Base-by-base conservation (phyloP, 2,329 filamentous ascomycete species). In the Nemania bipapillata region DNA sequence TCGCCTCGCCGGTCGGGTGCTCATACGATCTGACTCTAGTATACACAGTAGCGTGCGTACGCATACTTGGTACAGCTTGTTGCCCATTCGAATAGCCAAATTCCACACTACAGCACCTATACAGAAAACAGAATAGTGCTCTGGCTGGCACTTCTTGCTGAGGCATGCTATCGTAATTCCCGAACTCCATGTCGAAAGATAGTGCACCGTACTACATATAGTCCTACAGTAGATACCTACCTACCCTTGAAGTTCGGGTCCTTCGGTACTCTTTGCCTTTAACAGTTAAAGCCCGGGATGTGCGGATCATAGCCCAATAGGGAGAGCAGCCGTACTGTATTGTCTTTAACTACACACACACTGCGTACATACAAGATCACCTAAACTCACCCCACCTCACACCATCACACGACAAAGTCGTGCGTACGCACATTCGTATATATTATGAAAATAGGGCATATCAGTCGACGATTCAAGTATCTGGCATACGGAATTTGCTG, bases 221-320 rank as follows among this genome's bases (percentile, higher is more conserved):
- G n/a, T n/a, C n/a, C n/a, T n/a, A n/a, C n/a, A n/a, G n/a, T 45
- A 45, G 40, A 45, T 50, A 28, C 7, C n/a, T 45, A 32, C 42
- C 49, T 26, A 35, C 42, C 26, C 17, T 40, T 58, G 52, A 37
- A 32, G 15, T 30, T 49, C 56, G 32, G 56, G 62, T 65, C 57
- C 56, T 65, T 65, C 66, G 66, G 62, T 65, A 62, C 52, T 68
- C 42, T 37, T 57, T 42, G 20, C 30, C 42, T n/a, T 17, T 50
- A 5, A n/a, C 17, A 53, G 26, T 20, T 32, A 32, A 28, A 35
- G 24, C 22, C 50, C 42, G 35, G 52, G 52, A 54, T 35, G 24
- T 49, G 49, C 55, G 57, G 49, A 26, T 53, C 52, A 30, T 20
- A 52, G 37, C n/a, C 63, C 63, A 65, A 69, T 69, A 42, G 66